A percentile compares a stretch with the other conserved stretches of the same genome.
Conservation (phyloP, 2,329 filamentous ascomycete species). For the Celoporthe dispersa region DNA sequence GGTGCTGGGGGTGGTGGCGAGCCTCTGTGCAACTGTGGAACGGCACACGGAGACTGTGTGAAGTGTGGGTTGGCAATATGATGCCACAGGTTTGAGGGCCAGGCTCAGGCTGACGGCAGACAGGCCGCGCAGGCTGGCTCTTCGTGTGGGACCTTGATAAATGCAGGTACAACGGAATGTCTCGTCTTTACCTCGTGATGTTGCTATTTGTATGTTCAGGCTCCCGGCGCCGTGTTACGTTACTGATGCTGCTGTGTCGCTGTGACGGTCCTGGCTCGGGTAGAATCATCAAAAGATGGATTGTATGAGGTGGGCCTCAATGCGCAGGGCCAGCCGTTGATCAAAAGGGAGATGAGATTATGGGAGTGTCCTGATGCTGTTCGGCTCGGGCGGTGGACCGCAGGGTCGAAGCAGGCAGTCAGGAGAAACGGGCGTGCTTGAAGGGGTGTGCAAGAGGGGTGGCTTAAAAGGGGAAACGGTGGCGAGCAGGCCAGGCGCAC, state of each 20-base stretch:
- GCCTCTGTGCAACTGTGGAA: not conserved
- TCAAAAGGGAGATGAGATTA: not conserved
- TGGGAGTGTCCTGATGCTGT: not conserved
- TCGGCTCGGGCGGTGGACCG: not conserved
- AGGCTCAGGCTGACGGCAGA: slow-evolving; percentile 5
- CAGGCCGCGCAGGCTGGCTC: slow-evolving; percentile 15
- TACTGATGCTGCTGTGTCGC: slow-evolving; percentile 13
- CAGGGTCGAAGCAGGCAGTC: slow-evolving; percentile 1
- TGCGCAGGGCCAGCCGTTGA: not conserved
- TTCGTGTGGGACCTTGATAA: slow-evolving; percentile 13
- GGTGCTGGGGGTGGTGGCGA: slow-evolving; percentile 17
- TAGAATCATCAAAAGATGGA: not conserved
- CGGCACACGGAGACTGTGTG: not conserved
- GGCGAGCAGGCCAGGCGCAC: slow-evolving; percentile 12
- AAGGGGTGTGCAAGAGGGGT: not conserved
- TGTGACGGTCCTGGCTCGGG: not conserved
- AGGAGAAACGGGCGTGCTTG: not conserved
- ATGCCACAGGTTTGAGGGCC: not conserved
- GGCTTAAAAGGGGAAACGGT: slow-evolving; percentile 18
- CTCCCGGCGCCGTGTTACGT: slow-evolving; percentile 20
- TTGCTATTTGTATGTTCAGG: slow-evolving; percentile 19
- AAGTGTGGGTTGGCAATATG: not conserved
- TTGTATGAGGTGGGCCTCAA: not conserved
- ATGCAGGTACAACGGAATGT: slow-evolving; percentile 23
- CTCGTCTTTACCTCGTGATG: slow-evolving; percentile 24